Base-by-base conservation (phyloP, 208 protist genomes). In the Wallacemonas sp. region DNA sequence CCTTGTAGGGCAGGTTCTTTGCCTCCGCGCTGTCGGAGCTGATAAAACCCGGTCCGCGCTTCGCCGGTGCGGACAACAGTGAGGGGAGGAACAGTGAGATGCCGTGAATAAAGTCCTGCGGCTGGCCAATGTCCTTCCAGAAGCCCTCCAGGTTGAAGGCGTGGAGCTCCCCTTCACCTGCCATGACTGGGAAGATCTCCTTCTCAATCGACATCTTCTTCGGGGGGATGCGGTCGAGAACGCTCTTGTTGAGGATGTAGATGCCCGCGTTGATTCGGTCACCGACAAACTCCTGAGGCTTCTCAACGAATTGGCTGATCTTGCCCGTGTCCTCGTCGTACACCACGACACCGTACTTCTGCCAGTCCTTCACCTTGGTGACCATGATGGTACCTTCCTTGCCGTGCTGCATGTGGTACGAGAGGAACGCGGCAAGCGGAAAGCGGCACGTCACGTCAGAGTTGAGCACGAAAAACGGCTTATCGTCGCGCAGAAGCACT, bases 81-180 rank as follows among this genome's bases (percentile, higher is more conserved):
- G 74, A 81, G 26, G 76, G 62, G 39, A 99, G 85, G 68, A 91
- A 97, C 60, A 98, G 89, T 32, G 45, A 52, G 54, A 93, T 89
- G 17, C 96, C 97, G 9, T 62, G 48, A 55, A 98, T 89, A 76
- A 87, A 99, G 71, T 98, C 97, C 27, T 83, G 81, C 3, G 98
- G 98, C 79, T 99, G 89, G 46, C 98, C 98, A 57, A 99, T 88
- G 65, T 99, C 98, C 94, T 98, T 99, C 98, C 98, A 99, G 77
- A 98, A 99, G 34, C 97, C 94, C 33, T 92, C 78, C 12, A 99
- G 84, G 60, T 94, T 89, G 81, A 98, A 98, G 41, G 84, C 87
- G 78, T 84, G 99, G n/a, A 99, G 87, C 70, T 98, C 64, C n/a
- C 73, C 68, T 10, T 95, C 90, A 4, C 38, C 50, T 2, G 97